Conservation (phyloP, 768 basidiomycete genomes). For the Postia placenta region DNA sequence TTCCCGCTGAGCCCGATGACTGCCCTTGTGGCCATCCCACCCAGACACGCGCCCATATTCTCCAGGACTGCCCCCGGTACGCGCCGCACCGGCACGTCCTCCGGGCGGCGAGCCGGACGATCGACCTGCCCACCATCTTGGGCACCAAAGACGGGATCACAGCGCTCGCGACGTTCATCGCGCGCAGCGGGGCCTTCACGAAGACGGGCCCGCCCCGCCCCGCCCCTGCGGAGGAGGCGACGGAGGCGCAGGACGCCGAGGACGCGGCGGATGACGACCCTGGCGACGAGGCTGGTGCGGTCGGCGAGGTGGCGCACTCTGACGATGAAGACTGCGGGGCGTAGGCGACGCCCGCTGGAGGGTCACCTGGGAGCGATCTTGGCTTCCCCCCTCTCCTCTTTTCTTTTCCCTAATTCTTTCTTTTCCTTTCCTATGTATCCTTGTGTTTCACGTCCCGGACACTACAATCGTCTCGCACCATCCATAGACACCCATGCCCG, state of each 20-base stretch:
- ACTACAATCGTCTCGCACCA: too few species aligned
- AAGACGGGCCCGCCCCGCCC: neutral
- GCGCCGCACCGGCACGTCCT: neutral
- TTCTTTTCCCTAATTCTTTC: too few species aligned
- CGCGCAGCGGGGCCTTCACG: neutral
- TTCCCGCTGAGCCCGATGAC: neutral
- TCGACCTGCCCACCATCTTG: conserved; percentile 2
- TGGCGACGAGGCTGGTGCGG: neutral
- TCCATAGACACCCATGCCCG: too few species aligned
- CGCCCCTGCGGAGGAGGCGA: neutral
- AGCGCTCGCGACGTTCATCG: neutral
- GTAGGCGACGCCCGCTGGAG: too few species aligned
- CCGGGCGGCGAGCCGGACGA: neutral
- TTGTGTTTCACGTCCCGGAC: too few species aligned
- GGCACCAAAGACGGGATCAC: neutral
- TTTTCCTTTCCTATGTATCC: too few species aligned
- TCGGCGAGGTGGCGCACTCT: too few species aligned
- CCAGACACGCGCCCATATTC: conserved; percentile 1
- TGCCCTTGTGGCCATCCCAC: neutral
- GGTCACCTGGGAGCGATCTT: too few species aligned
- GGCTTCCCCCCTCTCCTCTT: too few species aligned
- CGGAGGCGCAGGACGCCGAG: neutral
- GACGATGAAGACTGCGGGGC: too few species aligned
- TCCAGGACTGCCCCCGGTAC: neutral
- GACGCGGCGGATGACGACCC: neutral